Percentiles rank a stretch among this genome's conserved stretches.
Conservation (phyloP, 2,329 filamentous ascomycete species). For the Chrysosporium queenslandicum region DNA sequence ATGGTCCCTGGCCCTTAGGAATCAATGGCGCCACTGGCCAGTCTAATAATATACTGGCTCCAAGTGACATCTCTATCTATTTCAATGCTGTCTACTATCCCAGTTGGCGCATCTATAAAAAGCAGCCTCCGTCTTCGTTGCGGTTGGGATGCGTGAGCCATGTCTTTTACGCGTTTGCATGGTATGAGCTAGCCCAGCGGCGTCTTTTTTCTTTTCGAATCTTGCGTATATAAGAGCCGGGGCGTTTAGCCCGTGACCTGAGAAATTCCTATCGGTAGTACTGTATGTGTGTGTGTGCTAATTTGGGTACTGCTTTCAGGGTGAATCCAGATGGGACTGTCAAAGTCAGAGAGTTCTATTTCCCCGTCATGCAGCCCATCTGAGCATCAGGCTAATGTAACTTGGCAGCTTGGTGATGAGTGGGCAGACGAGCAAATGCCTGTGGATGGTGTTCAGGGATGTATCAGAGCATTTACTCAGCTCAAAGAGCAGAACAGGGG, state of each 20-base stretch:
- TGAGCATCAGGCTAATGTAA: constrained; percentile 3
- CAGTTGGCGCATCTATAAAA: constrained; percentile 64
- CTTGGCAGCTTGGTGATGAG: constrained; percentile 62
- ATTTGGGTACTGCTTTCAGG: constrained; percentile 31
- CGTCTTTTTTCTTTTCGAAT: background rate
- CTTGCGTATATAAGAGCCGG: background rate
- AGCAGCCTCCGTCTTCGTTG: constrained; percentile 62
- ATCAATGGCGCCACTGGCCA: constrained; percentile 2
- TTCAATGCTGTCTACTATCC: constrained; percentile 75
- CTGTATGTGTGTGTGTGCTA: background rate
- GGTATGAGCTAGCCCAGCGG: constrained; percentile 28
- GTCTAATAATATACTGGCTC: constrained; percentile 15
- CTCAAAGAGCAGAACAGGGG: constrained; percentile 61
- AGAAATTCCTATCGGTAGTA: too few species aligned
- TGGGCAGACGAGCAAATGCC: constrained; percentile 63
- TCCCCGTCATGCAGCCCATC: constrained; percentile 18
- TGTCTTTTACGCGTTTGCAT: constrained; percentile 73
- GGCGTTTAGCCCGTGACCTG: too few species aligned
- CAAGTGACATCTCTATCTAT: constrained; percentile 33
- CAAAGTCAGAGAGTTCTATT: constrained; percentile 50
- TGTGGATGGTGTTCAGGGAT: constrained; percentile 61
- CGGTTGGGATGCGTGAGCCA: constrained; percentile 69
- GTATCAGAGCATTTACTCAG: constrained; percentile 61
- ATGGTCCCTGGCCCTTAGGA: constrained; percentile 8
- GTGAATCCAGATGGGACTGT: constrained; percentile 62